Conservation (phyloP, 805 yeast species). For the Zygotorulaspora danielsina region DNA sequence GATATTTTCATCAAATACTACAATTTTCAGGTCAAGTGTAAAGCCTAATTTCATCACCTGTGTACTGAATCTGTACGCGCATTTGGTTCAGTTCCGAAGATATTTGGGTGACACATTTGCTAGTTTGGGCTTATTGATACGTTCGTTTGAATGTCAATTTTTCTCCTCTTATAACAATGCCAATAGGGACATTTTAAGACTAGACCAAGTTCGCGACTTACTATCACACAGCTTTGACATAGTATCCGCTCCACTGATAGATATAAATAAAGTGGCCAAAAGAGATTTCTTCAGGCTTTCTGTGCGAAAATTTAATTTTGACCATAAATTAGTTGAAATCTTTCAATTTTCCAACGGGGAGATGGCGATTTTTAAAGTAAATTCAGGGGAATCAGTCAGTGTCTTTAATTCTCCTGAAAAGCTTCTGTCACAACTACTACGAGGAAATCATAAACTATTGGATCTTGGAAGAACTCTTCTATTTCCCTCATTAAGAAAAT, state of each 20-base stretch:
- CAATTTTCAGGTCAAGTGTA: slow-evolving; percentile 16
- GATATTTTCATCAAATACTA: slow-evolving; percentile 14
- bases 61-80: slow-evolving; percentile 11
- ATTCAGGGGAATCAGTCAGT: slow-evolving; percentile 19
- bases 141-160: slow-evolving; percentile 19
- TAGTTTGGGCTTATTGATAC: slow-evolving; percentile 15
- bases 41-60: slow-evolving; percentile 14
- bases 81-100: slow-evolving; percentile 9
- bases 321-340: slow-evolving; percentile 24
- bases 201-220: slow-evolving; percentile 26
- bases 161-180: slow-evolving; percentile 15
- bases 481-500: slow-evolving; percentile 25
- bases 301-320: slow-evolving; percentile 15
- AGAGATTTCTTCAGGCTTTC: slow-evolving; percentile 25
- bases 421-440: slow-evolving; percentile 14
- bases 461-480: slow-evolving; percentile 28
- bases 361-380: slow-evolving; percentile 28
- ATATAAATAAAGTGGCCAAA: slow-evolving; percentile 14
- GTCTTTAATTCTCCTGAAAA: slow-evolving; percentile 6
- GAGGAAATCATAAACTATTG: slow-evolving; percentile 14
- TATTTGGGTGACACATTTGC: slow-evolving; percentile 10
- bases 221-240: slow-evolving; percentile 20
- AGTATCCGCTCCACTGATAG: slow-evolving; percentile 20
- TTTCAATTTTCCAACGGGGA: slow-evolving; percentile 26
- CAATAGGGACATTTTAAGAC: slow-evolving; percentile 16